Evolutionary conservation across 2,329 filamentous ascomycete genomes (phyloP).

Genomic region (Pseudogymnoascus sp.): DNA sequence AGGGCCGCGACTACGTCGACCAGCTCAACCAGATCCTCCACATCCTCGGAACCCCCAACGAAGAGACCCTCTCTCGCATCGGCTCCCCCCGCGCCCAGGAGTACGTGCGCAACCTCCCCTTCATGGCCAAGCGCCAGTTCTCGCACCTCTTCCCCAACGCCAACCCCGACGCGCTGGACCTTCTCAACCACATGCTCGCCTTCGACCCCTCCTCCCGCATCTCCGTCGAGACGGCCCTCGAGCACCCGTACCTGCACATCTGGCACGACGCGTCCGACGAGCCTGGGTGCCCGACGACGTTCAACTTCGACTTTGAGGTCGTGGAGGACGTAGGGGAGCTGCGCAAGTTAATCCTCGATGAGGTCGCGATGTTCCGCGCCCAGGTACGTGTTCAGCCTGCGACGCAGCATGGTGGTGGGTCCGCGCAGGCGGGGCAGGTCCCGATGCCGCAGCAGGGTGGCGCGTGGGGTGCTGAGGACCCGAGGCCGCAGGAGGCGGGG

Average conservation of each 20-base stretch:
- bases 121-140: conserved; percentile 92
- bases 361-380: conserved; percentile 79
- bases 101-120: conserved; percentile 93
- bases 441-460: conserved; percentile 29
- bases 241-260: conserved; percentile 94
- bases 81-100: conserved; percentile 94
- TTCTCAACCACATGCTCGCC: conserved; percentile 93
- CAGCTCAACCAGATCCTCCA: conserved; percentile 99
- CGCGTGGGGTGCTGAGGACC: conserved; percentile 31
- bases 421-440: conserved; percentile 22
- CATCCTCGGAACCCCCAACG: conserved; percentile 93
- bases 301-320: conserved; percentile 98
- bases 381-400: conserved; percentile 32
- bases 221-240: conserved; percentile 87
- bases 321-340: conserved; percentile 91
- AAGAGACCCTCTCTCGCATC: conserved; percentile 88
- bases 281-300: conserved; percentile 84
- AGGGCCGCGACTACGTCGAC: conserved; percentile 97
- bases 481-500: conserved; percentile 30
- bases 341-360: conserved; percentile 95
- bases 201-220: conserved; percentile 94
- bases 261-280: conserved; percentile 98
- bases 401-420: conserved; percentile 25
- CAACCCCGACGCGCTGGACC: conserved; percentile 90
- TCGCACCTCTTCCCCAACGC: conserved; percentile 82